Conservation (phyloP, 345 rosid species). For the Eucalyptus urophylla region DNA sequence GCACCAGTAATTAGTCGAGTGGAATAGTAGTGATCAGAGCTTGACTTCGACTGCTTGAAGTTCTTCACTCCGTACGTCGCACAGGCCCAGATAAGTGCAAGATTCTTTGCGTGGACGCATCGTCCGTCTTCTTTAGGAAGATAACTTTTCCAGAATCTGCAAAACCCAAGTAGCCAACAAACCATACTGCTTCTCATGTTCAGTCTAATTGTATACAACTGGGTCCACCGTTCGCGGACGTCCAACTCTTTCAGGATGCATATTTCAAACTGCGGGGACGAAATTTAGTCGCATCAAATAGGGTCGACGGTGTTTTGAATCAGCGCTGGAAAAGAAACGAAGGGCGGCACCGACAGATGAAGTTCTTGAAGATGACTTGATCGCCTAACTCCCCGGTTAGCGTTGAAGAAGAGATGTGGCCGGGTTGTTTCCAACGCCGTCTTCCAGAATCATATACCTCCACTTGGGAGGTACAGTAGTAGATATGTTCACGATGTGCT, state of each 20-base stretch:
- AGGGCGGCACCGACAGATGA: not conserved
- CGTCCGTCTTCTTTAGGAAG: not conserved
- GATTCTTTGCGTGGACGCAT: too few relatives aligned
- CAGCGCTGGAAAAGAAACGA: too few relatives aligned
- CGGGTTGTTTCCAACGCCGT: not conserved
- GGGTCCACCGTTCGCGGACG: too few relatives aligned
- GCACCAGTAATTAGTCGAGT: not conserved
- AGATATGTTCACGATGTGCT: too few relatives aligned
- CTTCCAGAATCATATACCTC: not conserved
- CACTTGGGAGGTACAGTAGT: not conserved
- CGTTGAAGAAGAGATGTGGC: not conserved
- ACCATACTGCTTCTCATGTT: too few relatives aligned
- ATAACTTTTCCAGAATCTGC: not conserved
- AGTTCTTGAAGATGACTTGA: not conserved
- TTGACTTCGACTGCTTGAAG: not conserved
- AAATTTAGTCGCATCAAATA: not conserved
- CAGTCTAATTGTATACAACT: too few relatives aligned
- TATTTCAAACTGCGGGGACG: too few relatives aligned
- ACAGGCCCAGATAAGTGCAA: not conserved
- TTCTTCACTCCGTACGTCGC: not conserved
- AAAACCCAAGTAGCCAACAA: too few relatives aligned
- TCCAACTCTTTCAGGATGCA: too few relatives aligned
- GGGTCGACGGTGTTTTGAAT: too few relatives aligned
- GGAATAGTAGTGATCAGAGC: not conserved
- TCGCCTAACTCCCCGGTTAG: not conserved